A percentile compares a stretch with the other conserved stretches of the same genome.
phyloP scores from a whole-genome alignment of 176 grass and related monocot genomes.

The Cenchrus purpureus region DNA sequence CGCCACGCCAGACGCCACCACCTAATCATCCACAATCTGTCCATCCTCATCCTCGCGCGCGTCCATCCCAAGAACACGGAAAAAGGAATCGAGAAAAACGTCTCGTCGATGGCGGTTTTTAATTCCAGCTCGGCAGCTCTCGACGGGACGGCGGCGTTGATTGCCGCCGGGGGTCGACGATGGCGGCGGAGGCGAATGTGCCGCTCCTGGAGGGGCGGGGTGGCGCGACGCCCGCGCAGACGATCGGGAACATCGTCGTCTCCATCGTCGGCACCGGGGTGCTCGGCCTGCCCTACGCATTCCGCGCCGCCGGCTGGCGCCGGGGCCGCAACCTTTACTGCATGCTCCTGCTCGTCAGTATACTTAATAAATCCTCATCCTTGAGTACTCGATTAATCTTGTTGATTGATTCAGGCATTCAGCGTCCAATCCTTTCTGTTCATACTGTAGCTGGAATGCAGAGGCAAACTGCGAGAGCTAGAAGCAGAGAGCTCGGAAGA shows the following conservation, averaged over 20 bases:
- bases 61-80: not conserved
- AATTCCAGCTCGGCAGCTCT: not conserved
- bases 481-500: constrained; percentile 20
- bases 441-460: constrained; percentile 67
- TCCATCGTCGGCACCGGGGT: constrained; percentile 91
- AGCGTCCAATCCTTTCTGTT: too few relatives aligned
- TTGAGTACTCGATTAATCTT: not conserved
- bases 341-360: constrained; percentile 88
- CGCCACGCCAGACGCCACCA: not conserved
- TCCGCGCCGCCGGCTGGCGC: constrained; percentile 65
- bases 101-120: not conserved
- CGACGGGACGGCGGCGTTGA: not conserved
- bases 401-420: not conserved
- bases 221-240: constrained; percentile 66
- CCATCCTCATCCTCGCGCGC: not conserved
- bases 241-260: constrained; percentile 84
- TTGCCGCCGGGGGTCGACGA: not conserved
- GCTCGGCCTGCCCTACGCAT: constrained; percentile 84
- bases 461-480: constrained; percentile 63
- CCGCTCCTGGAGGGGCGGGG: constrained; percentile 47
- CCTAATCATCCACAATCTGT: not conserved
- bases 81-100: not conserved
- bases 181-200: constrained; percentile 34
- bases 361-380: not conserved
- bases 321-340: constrained; percentile 72